Conservation (phyloP, 257 asterid species). For the Plantago ovata region DNA sequence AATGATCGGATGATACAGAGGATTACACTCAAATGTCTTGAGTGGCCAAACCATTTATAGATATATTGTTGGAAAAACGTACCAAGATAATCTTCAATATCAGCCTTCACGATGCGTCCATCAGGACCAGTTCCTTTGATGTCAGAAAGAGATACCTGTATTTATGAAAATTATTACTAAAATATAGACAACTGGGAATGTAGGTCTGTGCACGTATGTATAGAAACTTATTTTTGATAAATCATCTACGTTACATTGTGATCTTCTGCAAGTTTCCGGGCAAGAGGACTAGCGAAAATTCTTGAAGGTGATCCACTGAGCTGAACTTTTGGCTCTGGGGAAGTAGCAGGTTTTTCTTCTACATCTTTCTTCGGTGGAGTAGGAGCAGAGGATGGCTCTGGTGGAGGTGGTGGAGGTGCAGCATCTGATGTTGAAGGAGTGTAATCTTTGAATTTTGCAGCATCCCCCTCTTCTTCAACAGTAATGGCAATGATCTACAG, state of each 20-base stretch:
- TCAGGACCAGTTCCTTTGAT: slow-evolving; percentile 97
- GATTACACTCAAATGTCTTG: not conserved
- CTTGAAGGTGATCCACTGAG: slow-evolving; percentile 49
- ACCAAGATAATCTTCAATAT: slow-evolving; percentile 92
- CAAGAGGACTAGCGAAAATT: slow-evolving; percentile 89
- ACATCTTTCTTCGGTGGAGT: slow-evolving; percentile 64
- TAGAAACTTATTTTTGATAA: not conserved
- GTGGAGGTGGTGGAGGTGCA: slow-evolving; percentile 50
- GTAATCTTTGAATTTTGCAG: slow-evolving; percentile 73
- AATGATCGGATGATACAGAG: too few species aligned
- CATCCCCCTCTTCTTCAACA: slow-evolving; percentile 87
- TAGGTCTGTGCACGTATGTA: not conserved
- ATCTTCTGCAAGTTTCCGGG: slow-evolving; percentile 86
- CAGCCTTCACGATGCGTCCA: slow-evolving; percentile 93
- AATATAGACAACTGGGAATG: slow-evolving; percentile 5
- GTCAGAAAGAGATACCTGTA: slow-evolving; percentile 70
- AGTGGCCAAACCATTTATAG: not conserved
- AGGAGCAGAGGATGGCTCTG: slow-evolving; percentile 43
- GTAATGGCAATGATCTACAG: slow-evolving; percentile 72
- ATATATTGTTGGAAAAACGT: slow-evolving; percentile 23
- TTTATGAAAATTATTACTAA: slow-evolving; percentile 14
- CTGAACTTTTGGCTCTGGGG: slow-evolving; percentile 59
- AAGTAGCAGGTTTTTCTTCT: slow-evolving; percentile 41
- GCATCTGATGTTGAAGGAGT: slow-evolving; percentile 62
- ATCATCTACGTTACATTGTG: slow-evolving; percentile 45